Conservation (phyloP, 2,329 filamentous ascomycete genomes). For the Penicillium hordei region DNA sequence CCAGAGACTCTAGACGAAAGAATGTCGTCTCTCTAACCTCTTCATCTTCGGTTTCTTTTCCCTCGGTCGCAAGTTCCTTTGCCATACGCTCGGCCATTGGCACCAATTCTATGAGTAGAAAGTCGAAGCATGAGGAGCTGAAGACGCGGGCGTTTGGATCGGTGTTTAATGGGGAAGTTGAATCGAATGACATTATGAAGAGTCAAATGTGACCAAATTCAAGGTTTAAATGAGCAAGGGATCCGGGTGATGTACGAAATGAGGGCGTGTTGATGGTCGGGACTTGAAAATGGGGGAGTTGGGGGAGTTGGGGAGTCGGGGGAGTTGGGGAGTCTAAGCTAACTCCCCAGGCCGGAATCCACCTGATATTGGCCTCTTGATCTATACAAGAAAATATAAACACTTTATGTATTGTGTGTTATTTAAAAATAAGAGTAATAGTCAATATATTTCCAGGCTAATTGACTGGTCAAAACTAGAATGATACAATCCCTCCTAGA, state of each 20-base stretch:
- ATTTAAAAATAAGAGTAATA: neutral
- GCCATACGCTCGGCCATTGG: conserved; percentile 88
- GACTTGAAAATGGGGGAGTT: neutral
- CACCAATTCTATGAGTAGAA: conserved; percentile 94
- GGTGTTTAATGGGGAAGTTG: conserved; percentile 67
- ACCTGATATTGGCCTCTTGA: neutral
- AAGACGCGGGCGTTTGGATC: conserved; percentile 75
- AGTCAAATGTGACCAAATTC: neutral
- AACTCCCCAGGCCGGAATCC: neutral
- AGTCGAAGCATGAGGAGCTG: conserved; percentile 82
- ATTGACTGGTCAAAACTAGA: neutral
- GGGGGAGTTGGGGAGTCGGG: neutral
- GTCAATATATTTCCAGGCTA: neutral
- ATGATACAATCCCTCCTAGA: neutral
- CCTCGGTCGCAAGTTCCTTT: conserved; percentile 57
- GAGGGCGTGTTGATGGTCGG: neutral
- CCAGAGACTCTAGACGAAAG: conserved; percentile 76
- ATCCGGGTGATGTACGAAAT: neutral
- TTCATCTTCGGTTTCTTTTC: conserved; percentile 52
- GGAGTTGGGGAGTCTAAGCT: neutral
- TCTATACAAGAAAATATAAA: neutral
- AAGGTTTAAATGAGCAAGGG: neutral
- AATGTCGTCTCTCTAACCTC: conserved; percentile 83
- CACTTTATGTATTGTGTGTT: neutral
- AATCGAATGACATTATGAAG: conserved; percentile 68